phyloP scores from a whole-genome alignment of 106 monocot species.

The Acanthochlamys bracteata region DNA sequence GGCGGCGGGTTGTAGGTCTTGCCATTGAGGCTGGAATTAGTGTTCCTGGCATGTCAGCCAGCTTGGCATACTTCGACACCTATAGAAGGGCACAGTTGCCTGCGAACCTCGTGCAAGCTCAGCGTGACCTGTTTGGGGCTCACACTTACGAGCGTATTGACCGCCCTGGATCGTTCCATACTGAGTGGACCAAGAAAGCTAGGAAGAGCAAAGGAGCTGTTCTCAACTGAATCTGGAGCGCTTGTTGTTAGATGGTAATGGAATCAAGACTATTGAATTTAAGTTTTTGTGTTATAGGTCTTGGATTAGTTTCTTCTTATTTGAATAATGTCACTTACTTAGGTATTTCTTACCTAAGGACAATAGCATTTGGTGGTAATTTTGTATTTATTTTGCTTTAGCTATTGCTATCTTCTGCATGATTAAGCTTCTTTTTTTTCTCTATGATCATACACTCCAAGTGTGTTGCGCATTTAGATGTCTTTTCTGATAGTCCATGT shows the following conservation, averaged over 20 bases:
- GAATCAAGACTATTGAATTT: neutral
- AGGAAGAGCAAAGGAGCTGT: conserved; percentile 1
- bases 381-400: too few species aligned
- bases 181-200: conserved; percentile 12
- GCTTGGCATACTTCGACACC: conserved; percentile 9
- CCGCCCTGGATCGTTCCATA: conserved; percentile 8
- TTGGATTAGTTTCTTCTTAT: neutral
- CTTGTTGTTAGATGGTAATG: neutral
- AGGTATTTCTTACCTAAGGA: too few species aligned
- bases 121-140: conserved; percentile 10
- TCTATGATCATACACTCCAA: too few species aligned
- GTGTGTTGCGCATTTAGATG: too few species aligned
- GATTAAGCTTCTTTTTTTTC: too few species aligned
- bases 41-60: conserved; percentile 4
- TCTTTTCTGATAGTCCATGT: too few species aligned
- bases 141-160: conserved; percentile 13
- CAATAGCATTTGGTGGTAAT: too few species aligned
- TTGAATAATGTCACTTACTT: too few species aligned
- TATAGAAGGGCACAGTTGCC: conserved; percentile 9
- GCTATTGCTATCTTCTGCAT: too few species aligned
- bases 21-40: conserved; percentile 9
- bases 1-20: conserved; percentile 6
- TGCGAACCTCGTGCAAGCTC: conserved; percentile 8
- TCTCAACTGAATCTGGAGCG: conserved; percentile 2
- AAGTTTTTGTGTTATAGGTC: neutral